These are phyloP conservation scores for Pythium rishiriense DNA, from an alignment of 352 stramenopile genomes.

Conservation along the genomic window DNA sequence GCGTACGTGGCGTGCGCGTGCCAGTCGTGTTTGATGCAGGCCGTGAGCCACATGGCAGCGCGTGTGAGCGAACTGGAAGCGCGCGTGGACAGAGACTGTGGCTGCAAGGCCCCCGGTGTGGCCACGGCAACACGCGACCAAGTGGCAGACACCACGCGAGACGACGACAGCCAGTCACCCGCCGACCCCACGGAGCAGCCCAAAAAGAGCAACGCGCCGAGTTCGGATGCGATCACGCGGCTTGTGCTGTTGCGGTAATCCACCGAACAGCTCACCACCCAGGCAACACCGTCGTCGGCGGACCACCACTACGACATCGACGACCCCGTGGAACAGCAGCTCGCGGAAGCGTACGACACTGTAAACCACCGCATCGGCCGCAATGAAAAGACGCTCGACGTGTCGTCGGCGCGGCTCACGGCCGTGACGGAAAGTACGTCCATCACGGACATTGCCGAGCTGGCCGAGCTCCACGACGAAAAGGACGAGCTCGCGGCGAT, in stretches of 20 bases:
- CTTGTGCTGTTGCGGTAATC: constrained; percentile 5
- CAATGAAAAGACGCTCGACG: constrained; percentile 43
- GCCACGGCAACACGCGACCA: background rate
- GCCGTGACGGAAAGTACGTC: constrained; percentile 19
- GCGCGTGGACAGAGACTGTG: background rate
- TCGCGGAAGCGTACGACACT: constrained; percentile 8
- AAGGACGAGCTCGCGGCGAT: constrained; percentile 37
- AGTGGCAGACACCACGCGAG: constrained; percentile 7
- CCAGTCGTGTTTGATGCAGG: constrained; percentile 6
- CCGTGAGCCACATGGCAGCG: constrained; percentile 8
- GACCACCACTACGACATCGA: background rate
- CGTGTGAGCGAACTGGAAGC: constrained; percentile 2
- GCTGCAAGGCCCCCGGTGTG: background rate
- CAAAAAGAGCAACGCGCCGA: background rate
- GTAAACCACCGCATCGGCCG: constrained; percentile 11
- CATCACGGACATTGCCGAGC: constrained; percentile 26
- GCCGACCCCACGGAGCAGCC: background rate
- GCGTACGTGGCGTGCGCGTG: constrained; percentile 21
- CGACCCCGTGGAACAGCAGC: constrained; percentile 14
- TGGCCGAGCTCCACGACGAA: constrained; percentile 39
- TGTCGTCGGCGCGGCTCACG: constrained; percentile 32
- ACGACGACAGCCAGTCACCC: constrained; percentile 7
- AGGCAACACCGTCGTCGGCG: background rate
- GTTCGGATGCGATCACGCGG: constrained; percentile 1
- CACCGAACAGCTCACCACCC: background rate